phyloP scores from a whole-genome alignment of 2,329 filamentous ascomycete species.

The Ceratocystis variospora region DNA sequence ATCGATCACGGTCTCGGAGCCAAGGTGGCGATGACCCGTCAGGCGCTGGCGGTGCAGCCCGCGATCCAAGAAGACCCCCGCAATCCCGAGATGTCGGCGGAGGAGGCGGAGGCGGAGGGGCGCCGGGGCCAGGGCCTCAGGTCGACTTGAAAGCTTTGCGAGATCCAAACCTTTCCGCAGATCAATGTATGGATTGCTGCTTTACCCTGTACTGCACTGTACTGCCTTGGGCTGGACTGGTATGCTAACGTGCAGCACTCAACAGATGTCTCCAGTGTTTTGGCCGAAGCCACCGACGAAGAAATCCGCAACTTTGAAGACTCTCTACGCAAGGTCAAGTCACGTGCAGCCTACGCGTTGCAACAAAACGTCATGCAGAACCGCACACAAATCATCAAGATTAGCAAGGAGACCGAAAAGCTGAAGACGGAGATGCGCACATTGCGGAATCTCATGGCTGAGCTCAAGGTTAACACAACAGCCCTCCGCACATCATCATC shows the following conservation, averaged over 20 bases:
- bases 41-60: constrained; percentile 23
- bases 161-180: constrained; percentile 64
- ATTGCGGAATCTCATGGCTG: constrained; percentile 78
- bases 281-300: constrained; percentile 74
- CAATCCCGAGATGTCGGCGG: constrained; percentile 32
- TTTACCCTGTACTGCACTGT: too few species aligned
- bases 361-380: constrained; percentile 97
- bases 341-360: constrained; percentile 65
- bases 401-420: constrained; percentile 97
- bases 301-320: constrained; percentile 74
- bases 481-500: constrained; percentile 48
- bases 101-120: constrained; percentile 24
- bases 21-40: constrained; percentile 22
- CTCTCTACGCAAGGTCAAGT: constrained; percentile 61
- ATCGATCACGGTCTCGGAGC: constrained; percentile 14
- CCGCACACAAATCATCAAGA: constrained; percentile 95
- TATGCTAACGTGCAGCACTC: constrained; percentile 17
- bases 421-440: constrained; percentile 92
- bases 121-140: constrained; percentile 39
- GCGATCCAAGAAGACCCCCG: constrained; percentile 34
- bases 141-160: constrained; percentile 66
- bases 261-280: constrained; percentile 49
- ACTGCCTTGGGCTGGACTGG: too few species aligned
- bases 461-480: constrained; percentile 67
- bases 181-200: constrained; percentile 46